Evolutionary conservation across 2,329 filamentous ascomycete genomes (phyloP).

Genomic region (Fulvia fulva): DNA sequence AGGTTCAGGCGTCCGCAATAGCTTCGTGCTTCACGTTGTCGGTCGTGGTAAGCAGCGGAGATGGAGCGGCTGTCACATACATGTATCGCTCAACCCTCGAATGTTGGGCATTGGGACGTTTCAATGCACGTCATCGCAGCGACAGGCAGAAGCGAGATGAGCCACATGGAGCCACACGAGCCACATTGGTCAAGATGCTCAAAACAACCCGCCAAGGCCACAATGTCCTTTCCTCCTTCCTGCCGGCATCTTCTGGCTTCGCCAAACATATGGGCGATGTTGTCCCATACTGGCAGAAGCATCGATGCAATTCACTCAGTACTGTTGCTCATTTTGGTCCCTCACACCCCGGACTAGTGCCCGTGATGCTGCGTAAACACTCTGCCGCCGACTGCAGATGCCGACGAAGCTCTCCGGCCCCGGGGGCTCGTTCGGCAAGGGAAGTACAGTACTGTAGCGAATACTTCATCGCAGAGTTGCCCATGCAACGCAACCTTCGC

Average conservation of each 20-base stretch:
- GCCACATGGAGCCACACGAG: background rate
- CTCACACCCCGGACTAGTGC: background rate
- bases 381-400: constrained; percentile 3
- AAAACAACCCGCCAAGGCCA: no score
- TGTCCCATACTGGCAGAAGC: no score
- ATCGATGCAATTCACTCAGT: no score
- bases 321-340: no score
- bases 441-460: background rate
- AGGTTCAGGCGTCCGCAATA: background rate
- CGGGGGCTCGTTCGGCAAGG: background rate
- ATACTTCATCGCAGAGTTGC: background rate
- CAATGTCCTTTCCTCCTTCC: background rate
- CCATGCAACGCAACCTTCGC: constrained; percentile 21
- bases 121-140: background rate
- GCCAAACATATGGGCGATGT: no score
- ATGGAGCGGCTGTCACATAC: background rate
- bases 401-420: constrained; percentile 2
- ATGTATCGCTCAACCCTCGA: background rate
- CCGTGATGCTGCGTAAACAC: constrained; percentile 2
- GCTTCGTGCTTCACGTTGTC: no score
- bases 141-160: background rate
- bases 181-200: no score
- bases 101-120: background rate
- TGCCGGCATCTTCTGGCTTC: no score
- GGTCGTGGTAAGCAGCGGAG: no score